Base-by-base conservation (phyloP, 1,139 yeast species). In the Scheffersomyces cryptocercus region DNA sequence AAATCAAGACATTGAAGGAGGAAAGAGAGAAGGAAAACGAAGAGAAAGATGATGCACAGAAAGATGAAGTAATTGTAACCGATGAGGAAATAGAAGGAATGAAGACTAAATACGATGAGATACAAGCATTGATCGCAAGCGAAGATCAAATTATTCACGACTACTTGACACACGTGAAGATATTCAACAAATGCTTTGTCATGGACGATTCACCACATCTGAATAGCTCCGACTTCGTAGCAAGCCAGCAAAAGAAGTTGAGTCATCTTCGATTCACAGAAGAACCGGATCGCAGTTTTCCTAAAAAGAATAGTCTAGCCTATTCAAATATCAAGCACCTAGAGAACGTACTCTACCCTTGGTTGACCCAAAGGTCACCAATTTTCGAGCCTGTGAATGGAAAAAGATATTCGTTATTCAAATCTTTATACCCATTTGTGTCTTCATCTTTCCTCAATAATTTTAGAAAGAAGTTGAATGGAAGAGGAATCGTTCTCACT, bases 401-500 rank as follows among this genome's bases (percentile, higher is more conserved):
- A 2, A 37, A 47, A 7, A 39, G 39, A 36, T 38, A 12, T n/a
- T 41, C 31, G 35, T 46, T 32, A 7, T 32, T 32, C 12, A 42
- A 35, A 6, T 39, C 26, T 15, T 12, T 29, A 11, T 39, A 39
- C 28, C 43, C 39, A 9, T 20, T 26, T 11, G 16, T 13, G 6
- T 24, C 35, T 12, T 26, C 36, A 16, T 13, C 28, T 2, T 29
- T 38, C 28, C 38, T 38, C 12, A 24, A 29, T 4, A 31, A 32
- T 12, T 39, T 29, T 26, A 14, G 16, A n/a, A 41, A 44, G 2
- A 52, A 51, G 11, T 48, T 67, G 33, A 53, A 60, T 37, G 76
- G 75, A 1, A 59, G 49, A 41, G 77, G 78, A 2, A 61, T 73
- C 14, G 77, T 70, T 5, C 48, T 73, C 3, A 56, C 70, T 12